Percentiles rank a stretch among this genome's conserved stretches.
These are phyloP conservation scores for Akanthomyces muscarius DNA, from an alignment of 2,329 filamentous ascomycete genomes.

Conservation along the genomic window DNA sequence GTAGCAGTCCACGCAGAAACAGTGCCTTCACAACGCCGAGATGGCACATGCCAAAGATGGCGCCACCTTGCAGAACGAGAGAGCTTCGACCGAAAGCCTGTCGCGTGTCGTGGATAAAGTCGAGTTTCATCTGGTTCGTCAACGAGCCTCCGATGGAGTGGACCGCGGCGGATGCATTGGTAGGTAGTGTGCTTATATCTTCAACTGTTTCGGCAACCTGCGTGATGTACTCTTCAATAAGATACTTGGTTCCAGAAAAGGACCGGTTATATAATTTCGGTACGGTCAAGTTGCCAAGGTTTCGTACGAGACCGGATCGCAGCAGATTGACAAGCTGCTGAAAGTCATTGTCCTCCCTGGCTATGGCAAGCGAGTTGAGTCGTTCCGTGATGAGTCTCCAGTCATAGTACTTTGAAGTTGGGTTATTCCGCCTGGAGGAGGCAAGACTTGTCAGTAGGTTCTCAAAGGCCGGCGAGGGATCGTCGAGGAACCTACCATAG, in stretches of 20 bases:
- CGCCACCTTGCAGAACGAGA: slow-evolving; percentile 81
- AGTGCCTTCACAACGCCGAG: slow-evolving; percentile 86
- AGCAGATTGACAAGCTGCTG: slow-evolving; percentile 73
- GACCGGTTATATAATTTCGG: slow-evolving; percentile 78
- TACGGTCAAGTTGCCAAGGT: slow-evolving; percentile 85
- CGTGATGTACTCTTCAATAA: slow-evolving; percentile 88
- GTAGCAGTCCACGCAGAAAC: slow-evolving; percentile 73
- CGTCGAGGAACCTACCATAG: slow-evolving; percentile 56
- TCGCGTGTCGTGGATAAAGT: slow-evolving; percentile 80
- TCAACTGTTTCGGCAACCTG: slow-evolving; percentile 78
- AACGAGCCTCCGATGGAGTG: slow-evolving; percentile 41
- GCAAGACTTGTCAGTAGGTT: slow-evolving; percentile 12
- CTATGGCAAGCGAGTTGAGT: slow-evolving; percentile 64
- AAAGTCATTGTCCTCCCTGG: slow-evolving; percentile 68
- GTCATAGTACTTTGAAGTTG: slow-evolving; percentile 78
- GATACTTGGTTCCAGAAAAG: slow-evolving; percentile 81
- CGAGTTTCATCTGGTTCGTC: slow-evolving; percentile 74
- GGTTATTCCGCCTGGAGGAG: slow-evolving; percentile 69
- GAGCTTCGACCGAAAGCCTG: slow-evolving; percentile 85
- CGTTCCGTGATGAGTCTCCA: slow-evolving; percentile 78
- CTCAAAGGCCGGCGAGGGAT: background rate
- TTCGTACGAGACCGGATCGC: slow-evolving; percentile 74
- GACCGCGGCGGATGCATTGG: slow-evolving; percentile 37
- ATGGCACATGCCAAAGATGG: slow-evolving; percentile 88
- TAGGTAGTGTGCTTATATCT: slow-evolving; percentile 66